These are phyloP conservation scores for Sporothrix pallida DNA, from an alignment of 2,329 filamentous ascomycete genomes.

Conservation along the genomic window DNA sequence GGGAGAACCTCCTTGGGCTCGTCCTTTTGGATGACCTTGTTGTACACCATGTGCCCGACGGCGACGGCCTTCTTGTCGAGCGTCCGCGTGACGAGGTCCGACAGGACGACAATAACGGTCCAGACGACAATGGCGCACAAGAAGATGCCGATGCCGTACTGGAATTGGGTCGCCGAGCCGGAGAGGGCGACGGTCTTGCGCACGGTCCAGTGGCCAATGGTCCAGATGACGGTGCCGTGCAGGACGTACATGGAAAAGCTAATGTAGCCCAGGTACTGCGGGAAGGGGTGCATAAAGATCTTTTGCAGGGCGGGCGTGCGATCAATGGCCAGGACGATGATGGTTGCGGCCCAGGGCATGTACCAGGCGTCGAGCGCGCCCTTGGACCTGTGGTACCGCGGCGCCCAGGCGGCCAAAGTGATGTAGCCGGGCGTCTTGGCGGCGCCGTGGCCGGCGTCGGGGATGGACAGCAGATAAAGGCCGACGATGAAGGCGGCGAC, in stretches of 20 bases:
- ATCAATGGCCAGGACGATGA: conserved; percentile 41
- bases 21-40: conserved; percentile 36
- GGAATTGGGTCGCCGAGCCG: conserved; percentile 51
- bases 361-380: conserved; percentile 47
- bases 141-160: conserved; percentile 55
- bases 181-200: conserved; percentile 44
- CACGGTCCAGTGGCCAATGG: conserved; percentile 51
- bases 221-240: conserved; percentile 63
- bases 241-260: conserved; percentile 67
- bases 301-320: conserved; percentile 39
- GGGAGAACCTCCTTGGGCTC: conserved; percentile 1
- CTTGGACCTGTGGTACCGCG: conserved; percentile 34
- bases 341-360: conserved; percentile 39
- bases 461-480: conserved; percentile 36
- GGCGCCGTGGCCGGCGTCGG: conserved; percentile 39
- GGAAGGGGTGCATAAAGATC: conserved; percentile 42
- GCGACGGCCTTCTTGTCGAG: conserved; percentile 62
- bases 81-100: conserved; percentile 62
- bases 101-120: conserved; percentile 58
- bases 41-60: conserved; percentile 62
- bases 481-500: conserved; percentile 48
- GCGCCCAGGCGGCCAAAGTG: conserved; percentile 38
- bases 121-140: conserved; percentile 56
- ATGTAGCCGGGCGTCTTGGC: conserved; percentile 31
- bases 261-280: conserved; percentile 61